These are phyloP conservation scores for Penicillium argentinense DNA, from an alignment of 495 filamentous ascomycete species.

Conservation along the genomic window DNA sequence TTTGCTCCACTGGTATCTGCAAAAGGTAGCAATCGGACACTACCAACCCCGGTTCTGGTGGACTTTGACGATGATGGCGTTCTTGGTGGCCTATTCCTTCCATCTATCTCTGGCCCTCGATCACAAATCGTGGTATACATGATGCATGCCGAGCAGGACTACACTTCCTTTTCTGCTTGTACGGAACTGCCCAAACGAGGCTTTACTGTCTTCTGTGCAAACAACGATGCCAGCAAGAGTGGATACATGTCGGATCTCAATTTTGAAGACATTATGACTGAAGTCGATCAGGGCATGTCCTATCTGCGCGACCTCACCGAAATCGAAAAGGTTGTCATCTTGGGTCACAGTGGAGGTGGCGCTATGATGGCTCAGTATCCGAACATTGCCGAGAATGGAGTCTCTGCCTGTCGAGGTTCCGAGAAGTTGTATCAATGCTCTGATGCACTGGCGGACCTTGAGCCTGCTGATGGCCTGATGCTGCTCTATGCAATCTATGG, in stretches of 20 bases:
- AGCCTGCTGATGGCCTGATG: slow-evolving; percentile 11
- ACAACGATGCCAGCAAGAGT: slow-evolving; percentile 14
- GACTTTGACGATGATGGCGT: slow-evolving; percentile 2
- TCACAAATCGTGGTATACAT: slow-evolving; percentile 6
- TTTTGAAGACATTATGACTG: slow-evolving; percentile 13
- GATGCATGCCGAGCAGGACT: slow-evolving; percentile 15
- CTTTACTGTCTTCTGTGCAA: slow-evolving; percentile 14
- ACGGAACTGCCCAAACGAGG: slow-evolving; percentile 10
- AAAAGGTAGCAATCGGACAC: too few species aligned
- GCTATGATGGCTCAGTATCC: slow-evolving; percentile 17
- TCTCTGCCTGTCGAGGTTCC: slow-evolving; percentile 9
- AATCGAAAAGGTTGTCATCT: slow-evolving; percentile 10
- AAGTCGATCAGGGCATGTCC: slow-evolving; percentile 1
- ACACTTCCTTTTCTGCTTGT: slow-evolving; percentile 9
- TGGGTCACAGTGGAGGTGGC: slow-evolving; percentile 17
- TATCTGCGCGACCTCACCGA: slow-evolving; percentile 12
- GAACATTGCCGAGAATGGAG: slow-evolving; percentile 17
- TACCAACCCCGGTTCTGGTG: background rate
- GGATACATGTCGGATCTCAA: slow-evolving; percentile 12
- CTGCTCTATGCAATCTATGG: slow-evolving; percentile 11
- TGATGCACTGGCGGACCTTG: slow-evolving; percentile 3
- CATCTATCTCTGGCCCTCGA: background rate
- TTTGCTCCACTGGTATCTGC: background rate
- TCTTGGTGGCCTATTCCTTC: background rate
- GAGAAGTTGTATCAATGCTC: slow-evolving; percentile 19